A percentile compares a stretch with the other conserved stretches of the same genome.
These are phyloP conservation scores for Panellus pusillus DNA, from an alignment of 768 basidiomycete genomes.

Conservation along the genomic window DNA sequence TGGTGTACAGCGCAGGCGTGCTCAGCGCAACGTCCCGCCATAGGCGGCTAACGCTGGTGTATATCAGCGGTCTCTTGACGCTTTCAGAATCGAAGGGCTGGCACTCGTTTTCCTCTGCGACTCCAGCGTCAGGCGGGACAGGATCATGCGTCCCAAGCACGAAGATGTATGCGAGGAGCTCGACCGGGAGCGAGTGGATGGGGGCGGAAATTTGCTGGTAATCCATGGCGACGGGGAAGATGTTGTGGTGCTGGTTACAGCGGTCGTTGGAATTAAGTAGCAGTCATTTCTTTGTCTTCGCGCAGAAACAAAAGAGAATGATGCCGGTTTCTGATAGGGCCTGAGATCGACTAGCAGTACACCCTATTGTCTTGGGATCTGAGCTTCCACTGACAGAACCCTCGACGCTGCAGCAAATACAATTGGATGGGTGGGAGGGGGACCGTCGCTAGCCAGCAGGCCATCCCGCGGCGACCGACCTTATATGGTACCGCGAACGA, in stretches of 20 bases:
- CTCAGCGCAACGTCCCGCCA: slow-evolving; percentile 54
- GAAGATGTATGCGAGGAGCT: slow-evolving; percentile 60
- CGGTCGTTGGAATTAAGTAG: slow-evolving; percentile 29
- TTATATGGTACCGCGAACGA: slow-evolving; percentile 1
- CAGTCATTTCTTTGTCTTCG: slow-evolving; percentile 32
- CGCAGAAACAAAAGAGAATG: slow-evolving; percentile 38
- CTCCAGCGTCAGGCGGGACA: slow-evolving; percentile 21
- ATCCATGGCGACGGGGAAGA: slow-evolving; percentile 11
- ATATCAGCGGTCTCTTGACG: slow-evolving; percentile 43
- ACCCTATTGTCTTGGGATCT: slow-evolving; percentile 15
- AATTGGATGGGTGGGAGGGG: slow-evolving; percentile 7
- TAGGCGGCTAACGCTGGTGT: slow-evolving; percentile 49
- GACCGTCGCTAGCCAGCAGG: slow-evolving; percentile 1
- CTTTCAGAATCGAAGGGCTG: slow-evolving; percentile 40
- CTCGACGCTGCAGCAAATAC: neutral
- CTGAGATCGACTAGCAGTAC: neutral
- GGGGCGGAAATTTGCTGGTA: slow-evolving; percentile 22
- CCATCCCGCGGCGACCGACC: neutral
- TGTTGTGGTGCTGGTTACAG: neutral
- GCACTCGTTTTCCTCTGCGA: slow-evolving; percentile 23
- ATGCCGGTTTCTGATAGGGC: slow-evolving; percentile 21
- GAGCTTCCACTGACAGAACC: neutral
- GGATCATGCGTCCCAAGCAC: slow-evolving; percentile 41
- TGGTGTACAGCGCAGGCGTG: slow-evolving; percentile 56
- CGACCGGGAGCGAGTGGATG: slow-evolving; percentile 50